These are phyloP conservation scores for Picocystis salinarum DNA, from an alignment of 139 green algal genomes.

Conservation along the genomic window DNA sequence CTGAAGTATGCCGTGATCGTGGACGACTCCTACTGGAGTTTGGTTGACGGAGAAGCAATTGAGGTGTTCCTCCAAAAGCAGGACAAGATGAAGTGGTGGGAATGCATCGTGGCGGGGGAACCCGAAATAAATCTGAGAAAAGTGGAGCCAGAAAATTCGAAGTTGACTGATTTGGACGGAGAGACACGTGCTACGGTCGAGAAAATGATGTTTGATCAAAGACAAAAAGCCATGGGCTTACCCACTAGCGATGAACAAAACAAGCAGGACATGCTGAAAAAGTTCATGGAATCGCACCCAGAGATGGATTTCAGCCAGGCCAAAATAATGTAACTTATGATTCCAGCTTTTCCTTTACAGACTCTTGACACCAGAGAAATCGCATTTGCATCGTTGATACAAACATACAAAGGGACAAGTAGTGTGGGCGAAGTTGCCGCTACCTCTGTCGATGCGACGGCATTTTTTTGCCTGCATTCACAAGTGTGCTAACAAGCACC, in stretches of 20 bases:
- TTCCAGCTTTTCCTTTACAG: too few relatives aligned
- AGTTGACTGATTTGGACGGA: conserved; percentile 78
- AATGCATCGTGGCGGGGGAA: conserved; percentile 50
- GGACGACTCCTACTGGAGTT: conserved; percentile 83
- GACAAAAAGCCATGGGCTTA: conserved; percentile 82
- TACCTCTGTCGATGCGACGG: too few relatives aligned
- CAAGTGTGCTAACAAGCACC: too few relatives aligned
- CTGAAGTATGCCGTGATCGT: conserved; percentile 49
- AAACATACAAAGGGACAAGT: too few relatives aligned
- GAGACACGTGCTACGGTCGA: conserved; percentile 83
- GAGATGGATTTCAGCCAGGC: conserved; percentile 91
- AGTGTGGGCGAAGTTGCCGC: too few relatives aligned
- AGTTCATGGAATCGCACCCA: conserved; percentile 87
- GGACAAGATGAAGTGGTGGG: conserved; percentile 83
- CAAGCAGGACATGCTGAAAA: conserved; percentile 81
- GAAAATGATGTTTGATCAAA: conserved; percentile 92
- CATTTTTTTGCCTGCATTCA: too few relatives aligned
- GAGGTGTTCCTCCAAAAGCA: conserved; percentile 70
- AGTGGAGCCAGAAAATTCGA: conserved; percentile 86
- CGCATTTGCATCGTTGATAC: too few relatives aligned
- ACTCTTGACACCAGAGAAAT: too few relatives aligned
- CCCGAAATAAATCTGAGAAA: conserved; percentile 73
- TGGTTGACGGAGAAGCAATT: conserved; percentile 29
- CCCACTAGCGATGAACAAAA: conserved; percentile 80
- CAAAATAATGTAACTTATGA: conserved; percentile 65